phyloP scores from a whole-genome alignment of 331 rosid species.

The Saraca asoca region DNA sequence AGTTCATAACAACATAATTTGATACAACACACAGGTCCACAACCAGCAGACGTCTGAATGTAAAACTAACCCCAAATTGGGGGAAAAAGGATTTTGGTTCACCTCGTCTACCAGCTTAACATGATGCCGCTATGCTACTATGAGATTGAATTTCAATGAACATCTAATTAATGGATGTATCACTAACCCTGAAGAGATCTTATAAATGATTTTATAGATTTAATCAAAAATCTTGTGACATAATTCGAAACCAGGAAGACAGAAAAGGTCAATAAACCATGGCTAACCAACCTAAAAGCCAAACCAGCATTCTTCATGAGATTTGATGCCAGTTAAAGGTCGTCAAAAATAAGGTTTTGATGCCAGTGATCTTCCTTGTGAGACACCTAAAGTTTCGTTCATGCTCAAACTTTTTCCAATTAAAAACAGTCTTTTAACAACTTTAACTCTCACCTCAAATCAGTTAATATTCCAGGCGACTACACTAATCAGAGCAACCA shows the following conservation, averaged over 20 bases:
- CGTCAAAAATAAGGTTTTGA: neutral
- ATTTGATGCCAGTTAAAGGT: neutral
- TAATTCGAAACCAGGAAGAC: neutral
- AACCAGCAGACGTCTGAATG: conserved; percentile 4
- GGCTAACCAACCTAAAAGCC: neutral
- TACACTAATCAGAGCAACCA: neutral
- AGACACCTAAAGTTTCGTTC: conserved; percentile 3
- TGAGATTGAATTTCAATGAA: conserved; percentile 10
- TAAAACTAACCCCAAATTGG: neutral
- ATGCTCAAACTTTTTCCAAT: conserved; percentile 5
- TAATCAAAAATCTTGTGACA: conserved; percentile 10
- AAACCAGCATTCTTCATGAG: conserved; percentile 21
- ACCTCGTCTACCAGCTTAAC: conserved; percentile 14
- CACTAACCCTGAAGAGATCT: conserved; percentile 21
- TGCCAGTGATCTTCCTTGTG: neutral
- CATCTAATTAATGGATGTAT: conserved; percentile 3
- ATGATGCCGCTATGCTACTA: conserved; percentile 14
- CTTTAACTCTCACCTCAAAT: conserved; percentile 19
- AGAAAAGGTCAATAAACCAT: neutral
- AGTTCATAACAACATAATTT: neutral
- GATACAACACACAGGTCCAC: neutral
- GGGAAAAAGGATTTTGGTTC: neutral
- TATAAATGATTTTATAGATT: neutral
- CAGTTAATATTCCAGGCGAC: conserved; percentile 5
- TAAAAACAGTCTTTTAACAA: neutral